phyloP scores from a whole-genome alignment of 2,329 filamentous ascomycete genomes.

The Cladophialophora chaetospira region DNA sequence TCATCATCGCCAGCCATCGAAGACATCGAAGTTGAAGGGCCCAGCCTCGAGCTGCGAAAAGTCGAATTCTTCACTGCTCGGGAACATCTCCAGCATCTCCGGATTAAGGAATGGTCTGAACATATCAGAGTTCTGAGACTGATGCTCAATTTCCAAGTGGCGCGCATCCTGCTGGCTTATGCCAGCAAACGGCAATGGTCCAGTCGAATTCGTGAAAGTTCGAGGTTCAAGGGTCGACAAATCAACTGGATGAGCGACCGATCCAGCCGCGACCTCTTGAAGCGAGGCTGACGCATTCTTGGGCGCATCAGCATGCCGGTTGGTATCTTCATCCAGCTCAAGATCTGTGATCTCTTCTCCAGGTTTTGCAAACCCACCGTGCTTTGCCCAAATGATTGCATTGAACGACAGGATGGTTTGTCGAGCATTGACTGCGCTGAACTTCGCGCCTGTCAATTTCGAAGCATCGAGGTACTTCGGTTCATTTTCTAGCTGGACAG shows the following conservation, averaged over 20 bases:
- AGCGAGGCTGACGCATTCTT: too few species aligned
- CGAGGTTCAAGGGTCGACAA: too few species aligned
- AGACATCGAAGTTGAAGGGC: slow-evolving; percentile 1
- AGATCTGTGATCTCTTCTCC: not conserved
- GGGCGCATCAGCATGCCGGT: too few species aligned
- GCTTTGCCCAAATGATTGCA: not conserved
- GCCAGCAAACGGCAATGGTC: too few species aligned
- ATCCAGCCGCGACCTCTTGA: too few species aligned
- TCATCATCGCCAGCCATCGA: too few species aligned
- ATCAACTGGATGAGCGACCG: too few species aligned
- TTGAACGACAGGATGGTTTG: slow-evolving; percentile 13
- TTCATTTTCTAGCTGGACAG: slow-evolving; percentile 8
- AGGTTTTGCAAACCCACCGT: slow-evolving; percentile 1
- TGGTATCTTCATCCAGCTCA: not conserved
- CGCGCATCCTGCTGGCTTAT: too few species aligned
- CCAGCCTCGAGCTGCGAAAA: slow-evolving; percentile 7
- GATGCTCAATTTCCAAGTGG: not conserved
- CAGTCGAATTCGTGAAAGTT: too few species aligned
- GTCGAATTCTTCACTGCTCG: slow-evolving; percentile 3
- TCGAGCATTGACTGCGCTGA: slow-evolving; percentile 1
- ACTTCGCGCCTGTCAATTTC: slow-evolving; percentile 13
- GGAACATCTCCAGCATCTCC: slow-evolving; percentile 14
- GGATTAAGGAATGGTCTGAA: slow-evolving; percentile 11
- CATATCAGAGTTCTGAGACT: slow-evolving; percentile 5
- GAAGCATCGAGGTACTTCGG: slow-evolving; percentile 5